These are phyloP conservation scores for Trichoderma cornu-damae DNA, from an alignment of 2,329 filamentous ascomycete genomes.

Conservation along the genomic window DNA sequence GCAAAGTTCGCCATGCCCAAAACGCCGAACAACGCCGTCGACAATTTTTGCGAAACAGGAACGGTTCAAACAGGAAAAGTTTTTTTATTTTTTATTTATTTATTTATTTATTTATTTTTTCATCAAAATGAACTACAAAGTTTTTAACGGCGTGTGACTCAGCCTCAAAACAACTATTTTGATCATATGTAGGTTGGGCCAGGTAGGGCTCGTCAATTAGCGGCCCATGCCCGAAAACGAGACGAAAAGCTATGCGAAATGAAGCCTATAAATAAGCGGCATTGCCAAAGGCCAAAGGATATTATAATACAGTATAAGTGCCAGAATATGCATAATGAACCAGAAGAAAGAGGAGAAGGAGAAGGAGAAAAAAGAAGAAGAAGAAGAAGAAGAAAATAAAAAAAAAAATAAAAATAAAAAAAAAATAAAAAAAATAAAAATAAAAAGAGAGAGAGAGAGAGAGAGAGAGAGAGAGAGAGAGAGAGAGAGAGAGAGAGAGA, in stretches of 20 bases:
- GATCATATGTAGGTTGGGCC: background rate
- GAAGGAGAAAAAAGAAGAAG: too few relatives aligned
- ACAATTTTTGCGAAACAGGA: background rate
- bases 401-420: too few relatives aligned
- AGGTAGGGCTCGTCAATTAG: background rate
- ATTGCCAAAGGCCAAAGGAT: background rate
- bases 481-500: background rate
- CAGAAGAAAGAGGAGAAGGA: background rate
- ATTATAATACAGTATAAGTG: constrained; percentile 6
- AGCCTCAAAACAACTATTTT: background rate
- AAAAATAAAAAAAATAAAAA: too few relatives aligned
- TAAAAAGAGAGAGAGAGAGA: background rate
- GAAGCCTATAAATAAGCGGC: constrained; percentile 2
- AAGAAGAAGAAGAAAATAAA: background rate
- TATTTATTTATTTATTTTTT: background rate
- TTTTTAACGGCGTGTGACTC: background rate
- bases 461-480: background rate
- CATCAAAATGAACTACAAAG: background rate
- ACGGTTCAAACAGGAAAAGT: too few relatives aligned
- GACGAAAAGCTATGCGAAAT: background rate
- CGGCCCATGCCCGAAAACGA: background rate
- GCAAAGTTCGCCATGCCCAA: too few relatives aligned
- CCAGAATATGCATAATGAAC: background rate
- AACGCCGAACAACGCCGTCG: too few relatives aligned
- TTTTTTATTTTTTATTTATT: too few relatives aligned